phyloP scores from a whole-genome alignment of 805 yeast genomes.

The Lachancea meyersii region DNA sequence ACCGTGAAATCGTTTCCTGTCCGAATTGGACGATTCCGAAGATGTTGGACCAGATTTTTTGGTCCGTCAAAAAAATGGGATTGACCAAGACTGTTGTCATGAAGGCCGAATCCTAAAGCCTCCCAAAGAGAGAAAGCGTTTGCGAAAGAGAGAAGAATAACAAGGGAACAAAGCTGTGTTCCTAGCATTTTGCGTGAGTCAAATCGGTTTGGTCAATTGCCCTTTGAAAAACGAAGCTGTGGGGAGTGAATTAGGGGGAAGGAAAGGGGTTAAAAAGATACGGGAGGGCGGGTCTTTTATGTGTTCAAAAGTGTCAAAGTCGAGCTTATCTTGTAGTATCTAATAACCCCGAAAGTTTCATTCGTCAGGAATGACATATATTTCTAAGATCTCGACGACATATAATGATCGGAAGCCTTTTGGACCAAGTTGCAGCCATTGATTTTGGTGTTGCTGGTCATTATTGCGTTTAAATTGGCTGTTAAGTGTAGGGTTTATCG shows the following conservation, averaged over 20 bases:
- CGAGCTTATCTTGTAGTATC: no score
- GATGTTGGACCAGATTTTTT: constrained; percentile 2
- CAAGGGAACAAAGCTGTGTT: background rate
- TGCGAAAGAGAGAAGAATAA: background rate
- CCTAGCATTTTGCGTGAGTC: no score
- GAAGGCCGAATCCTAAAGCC: background rate
- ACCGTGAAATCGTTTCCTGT: constrained; percentile 1
- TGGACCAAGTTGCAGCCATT: no score
- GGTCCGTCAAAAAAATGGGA: background rate
- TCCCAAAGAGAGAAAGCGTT: constrained; percentile 4
- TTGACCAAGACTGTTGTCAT: background rate
- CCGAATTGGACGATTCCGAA: background rate
- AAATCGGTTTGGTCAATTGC: no score
- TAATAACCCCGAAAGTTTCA: background rate
- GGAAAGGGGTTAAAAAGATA: no score
- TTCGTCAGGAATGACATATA: background rate
- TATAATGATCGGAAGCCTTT: no score
- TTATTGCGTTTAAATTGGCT: no score
- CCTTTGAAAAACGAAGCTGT: no score
- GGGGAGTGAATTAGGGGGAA: background rate
- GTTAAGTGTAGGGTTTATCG: no score
- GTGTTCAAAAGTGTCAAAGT: no score
- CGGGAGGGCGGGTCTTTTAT: no score
- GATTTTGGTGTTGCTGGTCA: no score
- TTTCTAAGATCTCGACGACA: background rate